These are phyloP conservation scores for Calonectria ilicicola DNA, from an alignment of 2,329 filamentous ascomycete species.

Conservation along the genomic window DNA sequence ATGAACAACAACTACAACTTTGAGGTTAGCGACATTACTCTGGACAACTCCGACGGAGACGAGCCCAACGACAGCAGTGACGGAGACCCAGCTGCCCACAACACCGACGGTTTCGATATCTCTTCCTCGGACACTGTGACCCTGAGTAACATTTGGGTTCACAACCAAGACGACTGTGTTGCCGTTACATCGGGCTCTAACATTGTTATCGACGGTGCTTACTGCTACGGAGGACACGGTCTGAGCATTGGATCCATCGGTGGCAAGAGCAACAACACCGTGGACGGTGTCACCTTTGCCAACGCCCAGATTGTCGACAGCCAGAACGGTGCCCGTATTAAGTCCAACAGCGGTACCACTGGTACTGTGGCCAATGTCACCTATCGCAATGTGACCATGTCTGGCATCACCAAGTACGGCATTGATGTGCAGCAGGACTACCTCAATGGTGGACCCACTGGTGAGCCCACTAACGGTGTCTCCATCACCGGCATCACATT, in stretches of 20 bases:
- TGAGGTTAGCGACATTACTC: conserved; percentile 46
- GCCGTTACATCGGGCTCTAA: conserved; percentile 63
- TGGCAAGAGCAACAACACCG: conserved; percentile 62
- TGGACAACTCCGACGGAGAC: conserved; percentile 52
- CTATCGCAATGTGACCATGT: conserved; percentile 55
- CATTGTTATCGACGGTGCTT: conserved; percentile 55
- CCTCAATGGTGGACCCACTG: conserved; percentile 56
- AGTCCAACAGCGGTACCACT: conserved; percentile 58
- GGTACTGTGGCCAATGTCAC: conserved; percentile 54
- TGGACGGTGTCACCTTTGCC: conserved; percentile 60
- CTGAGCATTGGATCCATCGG: conserved; percentile 55
- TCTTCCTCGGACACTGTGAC: conserved; percentile 58
- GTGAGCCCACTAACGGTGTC: conserved; percentile 56
- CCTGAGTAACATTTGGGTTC: conserved; percentile 62
- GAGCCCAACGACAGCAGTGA: conserved; percentile 25
- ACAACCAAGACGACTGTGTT: conserved; percentile 71
- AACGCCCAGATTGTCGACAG: conserved; percentile 61
- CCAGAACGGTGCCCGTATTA: conserved; percentile 61
- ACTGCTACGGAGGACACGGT: conserved; percentile 55
- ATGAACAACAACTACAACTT: conserved; percentile 49
- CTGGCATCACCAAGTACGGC: conserved; percentile 51
- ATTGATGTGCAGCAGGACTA: conserved; percentile 54
- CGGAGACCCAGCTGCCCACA: conserved; percentile 48
- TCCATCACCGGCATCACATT: conserved; percentile 61
- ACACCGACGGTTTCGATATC: conserved; percentile 70